These are phyloP conservation scores for Apiotrichum akiyoshidainum DNA, from an alignment of 1,284 basidiomycete genomes.

Conservation along the genomic window DNA sequence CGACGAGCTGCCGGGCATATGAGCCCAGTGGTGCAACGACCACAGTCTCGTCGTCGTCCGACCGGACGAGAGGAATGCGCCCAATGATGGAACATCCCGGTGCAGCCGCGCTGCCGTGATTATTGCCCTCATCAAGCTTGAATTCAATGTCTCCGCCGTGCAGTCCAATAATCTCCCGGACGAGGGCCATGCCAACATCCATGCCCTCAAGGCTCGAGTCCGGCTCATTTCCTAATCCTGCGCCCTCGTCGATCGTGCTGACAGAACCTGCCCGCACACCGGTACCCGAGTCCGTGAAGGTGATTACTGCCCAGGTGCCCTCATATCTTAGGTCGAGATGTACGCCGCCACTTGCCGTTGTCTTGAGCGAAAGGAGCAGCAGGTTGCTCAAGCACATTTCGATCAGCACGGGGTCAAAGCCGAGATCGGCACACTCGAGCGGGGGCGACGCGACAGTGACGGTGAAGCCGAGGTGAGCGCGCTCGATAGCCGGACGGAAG, in stretches of 20 bases:
- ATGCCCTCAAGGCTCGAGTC: conserved; percentile 13
- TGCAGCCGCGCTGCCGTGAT: too few species aligned
- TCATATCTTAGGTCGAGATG: conserved; percentile 22
- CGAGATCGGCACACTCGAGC: background rate
- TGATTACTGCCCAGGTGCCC: conserved; percentile 21
- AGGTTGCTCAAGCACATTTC: too few species aligned
- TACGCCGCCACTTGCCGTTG: conserved; percentile 25
- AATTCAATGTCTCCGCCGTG: conserved; percentile 50
- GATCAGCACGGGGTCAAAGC: conserved; percentile 42
- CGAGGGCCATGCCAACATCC: conserved; percentile 25
- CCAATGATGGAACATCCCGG: conserved; percentile 4
- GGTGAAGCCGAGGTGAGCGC: conserved; percentile 29
- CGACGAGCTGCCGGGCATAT: conserved; percentile 19
- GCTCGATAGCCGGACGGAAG: conserved; percentile 34
- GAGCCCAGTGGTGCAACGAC: conserved; percentile 11
- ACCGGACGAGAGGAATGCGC: conserved; percentile 16
- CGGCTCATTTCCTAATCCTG: conserved; percentile 7
- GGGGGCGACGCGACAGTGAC: conserved; percentile 24
- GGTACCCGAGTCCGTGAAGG: conserved; percentile 43
- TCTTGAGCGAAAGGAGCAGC: conserved; percentile 39
- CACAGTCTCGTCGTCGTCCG: background rate
- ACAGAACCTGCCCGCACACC: conserved; percentile 36
- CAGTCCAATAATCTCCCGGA: conserved; percentile 49
- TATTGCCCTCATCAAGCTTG: too few species aligned
- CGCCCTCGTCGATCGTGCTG: conserved; percentile 9